Percentiles rank a stretch among this genome's conserved stretches.
Evolutionary conservation across 768 basidiomycete genomes (phyloP).

Genomic region (Suillus plorans): DNA sequence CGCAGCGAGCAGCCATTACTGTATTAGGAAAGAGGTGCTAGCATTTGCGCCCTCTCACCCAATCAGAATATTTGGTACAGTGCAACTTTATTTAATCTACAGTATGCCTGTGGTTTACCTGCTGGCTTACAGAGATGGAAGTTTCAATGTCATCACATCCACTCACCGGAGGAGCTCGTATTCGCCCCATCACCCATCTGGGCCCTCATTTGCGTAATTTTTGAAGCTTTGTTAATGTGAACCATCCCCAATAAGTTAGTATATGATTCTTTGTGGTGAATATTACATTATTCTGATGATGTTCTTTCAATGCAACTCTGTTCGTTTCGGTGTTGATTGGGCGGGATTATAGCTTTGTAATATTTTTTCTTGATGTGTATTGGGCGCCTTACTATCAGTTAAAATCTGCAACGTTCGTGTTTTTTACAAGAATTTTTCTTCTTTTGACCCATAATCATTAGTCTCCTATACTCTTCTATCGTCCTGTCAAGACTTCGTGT

Average conservation of each 20-base stretch:
- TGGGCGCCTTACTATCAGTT: not conserved
- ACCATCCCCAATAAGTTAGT: not conserved
- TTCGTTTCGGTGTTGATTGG: not conserved
- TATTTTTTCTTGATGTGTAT: not conserved
- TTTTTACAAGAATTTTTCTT: not conserved
- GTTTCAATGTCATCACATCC: too few relatives aligned
- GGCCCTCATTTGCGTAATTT: too few relatives aligned
- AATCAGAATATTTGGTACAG: too few relatives aligned
- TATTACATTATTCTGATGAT: not conserved
- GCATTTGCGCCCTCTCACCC: too few relatives aligned
- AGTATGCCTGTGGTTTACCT: too few relatives aligned
- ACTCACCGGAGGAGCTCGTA: too few relatives aligned
- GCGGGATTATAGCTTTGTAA: not conserved
- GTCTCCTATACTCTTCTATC: not conserved
- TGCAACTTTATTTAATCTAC: too few relatives aligned
- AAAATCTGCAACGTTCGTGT: not conserved
- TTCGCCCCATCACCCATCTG: too few relatives aligned
- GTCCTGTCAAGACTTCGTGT: not conserved
- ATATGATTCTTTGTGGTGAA: not conserved
- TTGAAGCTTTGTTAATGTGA: not conserved
- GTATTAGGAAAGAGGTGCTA: too few relatives aligned
- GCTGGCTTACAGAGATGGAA: too few relatives aligned
- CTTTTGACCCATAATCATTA: not conserved
- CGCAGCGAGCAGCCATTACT: too few relatives aligned
- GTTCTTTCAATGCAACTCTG: not conserved